Percentiles rank a stretch among this genome's conserved stretches.
phyloP scores from a whole-genome alignment of 441 rosid genomes.

The Biscutella laevigata region DNA sequence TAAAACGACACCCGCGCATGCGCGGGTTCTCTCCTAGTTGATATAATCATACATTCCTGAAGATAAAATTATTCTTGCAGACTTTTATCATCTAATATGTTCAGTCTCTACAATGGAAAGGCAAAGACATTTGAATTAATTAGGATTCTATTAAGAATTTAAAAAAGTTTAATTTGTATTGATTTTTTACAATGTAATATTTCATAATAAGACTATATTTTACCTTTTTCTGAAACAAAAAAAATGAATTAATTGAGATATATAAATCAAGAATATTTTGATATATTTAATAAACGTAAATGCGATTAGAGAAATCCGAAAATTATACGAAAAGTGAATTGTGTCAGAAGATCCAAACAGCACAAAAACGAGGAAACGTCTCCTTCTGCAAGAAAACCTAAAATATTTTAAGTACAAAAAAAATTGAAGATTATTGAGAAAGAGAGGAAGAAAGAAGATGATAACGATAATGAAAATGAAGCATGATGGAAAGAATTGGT shows the following conservation, averaged over 20 bases:
- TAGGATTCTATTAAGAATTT: neutral
- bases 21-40: slow-evolving; percentile 19
- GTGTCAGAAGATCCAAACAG: slow-evolving; percentile 56
- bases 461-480: slow-evolving; percentile 20
- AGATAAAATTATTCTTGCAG: slow-evolving; percentile 10
- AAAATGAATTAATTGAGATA: too few species aligned
- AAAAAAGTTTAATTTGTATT: too few species aligned
- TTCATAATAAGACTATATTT: too few species aligned
- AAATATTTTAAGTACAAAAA: slow-evolving; percentile 24
- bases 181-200: too few species aligned
- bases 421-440: slow-evolving; percentile 15
- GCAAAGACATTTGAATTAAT: neutral
- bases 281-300: neutral
- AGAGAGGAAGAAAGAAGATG: slow-evolving; percentile 18
- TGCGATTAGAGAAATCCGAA: slow-evolving; percentile 15
- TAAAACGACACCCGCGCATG: too few species aligned
- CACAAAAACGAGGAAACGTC: slow-evolving; percentile 74
- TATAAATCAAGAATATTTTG: too few species aligned
- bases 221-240: neutral
- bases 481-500: slow-evolving; percentile 19
- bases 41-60: slow-evolving; percentile 23
- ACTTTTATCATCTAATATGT: slow-evolving; percentile 2
- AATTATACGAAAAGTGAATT: slow-evolving; percentile 22
- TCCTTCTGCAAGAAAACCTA: slow-evolving; percentile 36
- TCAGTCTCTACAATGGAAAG: slow-evolving; percentile 1